Conservation (phyloP, 495 filamentous ascomycete species). For the Neurospora sublineolata region DNA sequence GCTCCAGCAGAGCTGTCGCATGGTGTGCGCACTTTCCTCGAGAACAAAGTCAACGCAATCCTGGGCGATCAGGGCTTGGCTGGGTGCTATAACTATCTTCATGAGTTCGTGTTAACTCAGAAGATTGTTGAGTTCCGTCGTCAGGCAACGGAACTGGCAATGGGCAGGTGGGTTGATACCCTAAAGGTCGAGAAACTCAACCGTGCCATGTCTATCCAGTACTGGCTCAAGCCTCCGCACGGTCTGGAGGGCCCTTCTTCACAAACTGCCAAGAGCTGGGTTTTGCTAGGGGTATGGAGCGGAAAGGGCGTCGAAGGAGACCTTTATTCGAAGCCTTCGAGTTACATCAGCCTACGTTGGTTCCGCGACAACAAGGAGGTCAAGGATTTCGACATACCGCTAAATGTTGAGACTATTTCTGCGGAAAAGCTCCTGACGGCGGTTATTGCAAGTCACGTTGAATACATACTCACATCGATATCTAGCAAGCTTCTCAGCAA, state of each 20-base stretch:
- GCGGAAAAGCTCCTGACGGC: conserved; percentile 59
- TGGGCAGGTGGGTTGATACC: conserved; percentile 60
- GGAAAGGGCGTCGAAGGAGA: conserved; percentile 33
- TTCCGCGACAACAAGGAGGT: conserved; percentile 70
- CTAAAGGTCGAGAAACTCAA: conserved; percentile 65
- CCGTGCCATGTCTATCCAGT: conserved; percentile 73
- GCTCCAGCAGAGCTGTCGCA: conserved; percentile 46
- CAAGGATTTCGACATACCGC: conserved; percentile 47
- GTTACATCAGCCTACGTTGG: conserved; percentile 61
- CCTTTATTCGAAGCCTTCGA: conserved; percentile 28
- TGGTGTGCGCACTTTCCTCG: conserved; percentile 50
- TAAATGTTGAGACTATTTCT: conserved; percentile 57
- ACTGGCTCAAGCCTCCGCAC: conserved; percentile 58
- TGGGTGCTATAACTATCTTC: conserved; percentile 74
- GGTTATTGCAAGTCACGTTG: conserved; percentile 64
- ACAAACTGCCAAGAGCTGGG: conserved; percentile 66
- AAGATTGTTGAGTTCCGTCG: conserved; percentile 70
- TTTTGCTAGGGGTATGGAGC: conserved; percentile 72
- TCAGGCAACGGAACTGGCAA: conserved; percentile 59
- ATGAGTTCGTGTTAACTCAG: conserved; percentile 73
- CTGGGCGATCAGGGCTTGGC: conserved; percentile 53
- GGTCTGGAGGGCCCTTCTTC: conserved; percentile 6
- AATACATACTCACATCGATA: conserved; percentile 50
- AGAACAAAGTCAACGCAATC: conserved; percentile 55
- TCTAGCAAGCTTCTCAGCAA: conserved; percentile 43